phyloP scores from a whole-genome alignment of 164 flowering plant species.

The Magnolia officinalis region DNA sequence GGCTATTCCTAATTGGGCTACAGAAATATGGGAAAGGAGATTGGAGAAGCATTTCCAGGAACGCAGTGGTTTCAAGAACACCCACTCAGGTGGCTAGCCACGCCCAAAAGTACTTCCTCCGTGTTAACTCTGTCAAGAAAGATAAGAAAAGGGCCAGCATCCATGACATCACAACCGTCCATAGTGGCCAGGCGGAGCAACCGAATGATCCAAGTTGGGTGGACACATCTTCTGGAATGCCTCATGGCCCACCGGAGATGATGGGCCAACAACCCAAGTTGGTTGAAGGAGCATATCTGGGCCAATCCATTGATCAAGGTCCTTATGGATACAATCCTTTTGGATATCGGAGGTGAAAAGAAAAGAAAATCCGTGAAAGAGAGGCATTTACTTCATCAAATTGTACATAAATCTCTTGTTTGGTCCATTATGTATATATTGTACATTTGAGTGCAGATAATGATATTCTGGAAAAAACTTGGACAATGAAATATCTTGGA shows the following conservation, averaged over 20 bases:
- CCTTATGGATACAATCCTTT: conserved; percentile 4
- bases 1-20: conserved; percentile 59
- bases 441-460: not conserved
- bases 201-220: conserved; percentile 19
- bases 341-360: conserved; percentile 6
- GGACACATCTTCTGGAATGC: not conserved
- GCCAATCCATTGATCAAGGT: not conserved
- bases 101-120: conserved; percentile 69
- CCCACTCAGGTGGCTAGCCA: conserved; percentile 82
- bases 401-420: not conserved
- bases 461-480: not conserved
- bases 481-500: too few relatives aligned
- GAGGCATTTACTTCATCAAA: not conserved
- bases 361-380: not conserved
- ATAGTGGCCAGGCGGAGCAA: conserved; percentile 14
- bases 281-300: not conserved
- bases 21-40: conserved; percentile 61
- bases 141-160: conserved; percentile 75
- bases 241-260: not conserved
- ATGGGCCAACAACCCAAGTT: not conserved
- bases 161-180: conserved; percentile 62
- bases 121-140: conserved; percentile 45
- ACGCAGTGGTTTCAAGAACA: conserved; percentile 58
- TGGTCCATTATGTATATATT: not conserved
- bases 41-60: conserved; percentile 82